Evolutionary conservation across 805 yeast species (phyloP).

Genomic region (Hermanozyma aechmeae): DNA sequence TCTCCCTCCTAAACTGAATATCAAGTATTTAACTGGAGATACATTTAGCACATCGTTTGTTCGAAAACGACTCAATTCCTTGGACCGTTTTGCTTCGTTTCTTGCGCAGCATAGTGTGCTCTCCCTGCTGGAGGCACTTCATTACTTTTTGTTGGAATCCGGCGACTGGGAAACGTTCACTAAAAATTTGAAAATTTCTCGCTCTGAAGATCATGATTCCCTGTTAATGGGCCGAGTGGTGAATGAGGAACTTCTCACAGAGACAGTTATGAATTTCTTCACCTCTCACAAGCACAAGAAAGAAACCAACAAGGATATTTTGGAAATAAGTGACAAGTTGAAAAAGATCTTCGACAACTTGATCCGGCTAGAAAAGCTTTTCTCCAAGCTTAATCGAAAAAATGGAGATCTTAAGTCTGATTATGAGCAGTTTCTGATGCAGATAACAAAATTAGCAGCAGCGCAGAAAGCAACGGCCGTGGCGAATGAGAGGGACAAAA

Average conservation of each 20-base stretch:
- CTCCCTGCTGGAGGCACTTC: constrained; percentile 60
- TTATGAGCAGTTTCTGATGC: constrained; percentile 60
- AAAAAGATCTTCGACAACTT: constrained; percentile 82
- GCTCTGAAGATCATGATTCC: constrained; percentile 6
- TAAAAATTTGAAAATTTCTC: constrained; percentile 37
- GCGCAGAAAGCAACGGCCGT: constrained; percentile 30
- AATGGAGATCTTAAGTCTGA: constrained; percentile 69
- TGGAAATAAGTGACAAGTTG: constrained; percentile 64
- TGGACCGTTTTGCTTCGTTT: constrained; percentile 66
- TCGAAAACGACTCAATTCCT: constrained; percentile 67
- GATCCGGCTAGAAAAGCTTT: constrained; percentile 67
- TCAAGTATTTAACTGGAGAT: constrained; percentile 91
- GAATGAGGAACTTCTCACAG: constrained; percentile 75
- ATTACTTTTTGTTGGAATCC: constrained; percentile 59
- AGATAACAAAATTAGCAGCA: constrained; percentile 57
- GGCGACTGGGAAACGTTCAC: constrained; percentile 67
- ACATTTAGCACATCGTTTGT: constrained; percentile 83
- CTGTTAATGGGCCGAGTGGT: constrained; percentile 29
- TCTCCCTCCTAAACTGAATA: constrained; percentile 82
- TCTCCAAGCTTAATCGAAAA: constrained; percentile 60
- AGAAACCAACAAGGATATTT: constrained; percentile 61
- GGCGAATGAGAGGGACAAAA: constrained; percentile 12
- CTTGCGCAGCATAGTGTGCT: constrained; percentile 67
- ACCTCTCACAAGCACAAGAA: constrained; percentile 56
- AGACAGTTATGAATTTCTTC: constrained; percentile 88